Percentiles rank a stretch among this genome's conserved stretches.
Conservation (phyloP, 305 asterid genomes). For the Fraxinus albicans region DNA sequence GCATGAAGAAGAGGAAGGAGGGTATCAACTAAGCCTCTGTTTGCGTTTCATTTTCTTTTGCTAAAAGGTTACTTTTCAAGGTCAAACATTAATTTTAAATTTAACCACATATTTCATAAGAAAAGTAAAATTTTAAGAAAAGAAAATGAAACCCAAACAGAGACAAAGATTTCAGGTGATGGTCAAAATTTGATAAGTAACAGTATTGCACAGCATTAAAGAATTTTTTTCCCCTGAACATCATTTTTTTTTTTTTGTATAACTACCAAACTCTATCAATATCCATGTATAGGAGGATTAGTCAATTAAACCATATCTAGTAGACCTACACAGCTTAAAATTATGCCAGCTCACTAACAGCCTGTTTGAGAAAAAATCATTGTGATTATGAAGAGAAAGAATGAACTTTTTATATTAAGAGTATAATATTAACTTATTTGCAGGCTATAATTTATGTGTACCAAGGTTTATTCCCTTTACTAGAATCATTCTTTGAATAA, state of each 20-base stretch:
- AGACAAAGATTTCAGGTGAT: neutral
- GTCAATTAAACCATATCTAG: neutral
- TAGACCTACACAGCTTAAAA: neutral
- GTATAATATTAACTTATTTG: neutral
- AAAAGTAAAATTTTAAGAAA: neutral
- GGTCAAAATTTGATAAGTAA: neutral
- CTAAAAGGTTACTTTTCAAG: neutral
- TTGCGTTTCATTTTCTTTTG: neutral
- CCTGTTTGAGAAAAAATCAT: neutral
- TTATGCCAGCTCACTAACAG: neutral
- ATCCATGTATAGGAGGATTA: neutral
- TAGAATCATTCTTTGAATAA: neutral
- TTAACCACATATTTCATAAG: neutral
- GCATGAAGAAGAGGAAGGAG: neutral
- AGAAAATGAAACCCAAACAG: neutral
- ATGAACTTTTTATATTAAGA: neutral
- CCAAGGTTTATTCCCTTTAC: neutral
- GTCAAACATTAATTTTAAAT: neutral
- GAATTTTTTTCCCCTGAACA: neutral
- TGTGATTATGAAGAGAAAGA: neutral
- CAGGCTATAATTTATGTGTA: neutral
- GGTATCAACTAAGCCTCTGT: neutral
- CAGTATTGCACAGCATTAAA: neutral
- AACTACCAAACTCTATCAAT: neutral
- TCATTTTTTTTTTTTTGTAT: neutral